Conservation (phyloP, 208 protist species). For the Crithidia expoeki region DNA sequence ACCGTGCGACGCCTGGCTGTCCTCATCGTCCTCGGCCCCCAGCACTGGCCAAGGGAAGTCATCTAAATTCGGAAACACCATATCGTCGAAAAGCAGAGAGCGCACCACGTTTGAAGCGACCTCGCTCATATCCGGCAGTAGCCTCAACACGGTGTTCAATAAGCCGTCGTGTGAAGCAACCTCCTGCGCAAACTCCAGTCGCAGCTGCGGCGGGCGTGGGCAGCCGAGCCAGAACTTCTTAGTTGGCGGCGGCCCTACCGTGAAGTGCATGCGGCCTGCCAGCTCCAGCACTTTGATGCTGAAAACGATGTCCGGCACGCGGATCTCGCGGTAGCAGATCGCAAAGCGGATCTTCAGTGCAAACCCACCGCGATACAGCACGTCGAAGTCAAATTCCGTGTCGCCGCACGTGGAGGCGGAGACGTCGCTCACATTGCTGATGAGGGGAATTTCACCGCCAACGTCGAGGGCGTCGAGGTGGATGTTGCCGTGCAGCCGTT, state of each 20-base stretch:
- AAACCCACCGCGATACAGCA: slow-evolving; percentile 85
- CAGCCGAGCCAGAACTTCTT: slow-evolving; percentile 77
- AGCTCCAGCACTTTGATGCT: slow-evolving; percentile 79
- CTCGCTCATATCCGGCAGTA: slow-evolving; percentile 77
- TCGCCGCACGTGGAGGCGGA: slow-evolving; percentile 57
- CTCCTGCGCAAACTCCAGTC: slow-evolving; percentile 80
- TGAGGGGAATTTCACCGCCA: slow-evolving; percentile 79
- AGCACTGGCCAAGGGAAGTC: slow-evolving; percentile 79
- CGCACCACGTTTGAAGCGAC: slow-evolving; percentile 73
- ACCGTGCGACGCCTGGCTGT: slow-evolving; percentile 5
- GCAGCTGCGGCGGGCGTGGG: slow-evolving; percentile 63
- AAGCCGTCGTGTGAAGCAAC: slow-evolving; percentile 76
- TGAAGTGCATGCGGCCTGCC: slow-evolving; percentile 71
- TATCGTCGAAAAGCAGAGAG: slow-evolving; percentile 81
- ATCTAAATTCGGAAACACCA: slow-evolving; percentile 81
- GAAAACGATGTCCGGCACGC: slow-evolving; percentile 78
- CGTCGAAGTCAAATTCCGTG: slow-evolving; percentile 83
- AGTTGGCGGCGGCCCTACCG: slow-evolving; percentile 74
- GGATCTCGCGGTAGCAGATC: slow-evolving; percentile 62
- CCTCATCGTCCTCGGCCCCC: slow-evolving; percentile 25
- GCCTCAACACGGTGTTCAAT: slow-evolving; percentile 60
- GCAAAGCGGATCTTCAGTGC: slow-evolving; percentile 68
- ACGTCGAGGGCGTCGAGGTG: slow-evolving; percentile 63
- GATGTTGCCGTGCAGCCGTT: slow-evolving; percentile 69
- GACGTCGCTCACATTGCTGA: slow-evolving; percentile 69